phyloP scores from a whole-genome alignment of 1,284 basidiomycete genomes.

The Exobasidium rhododendri region DNA sequence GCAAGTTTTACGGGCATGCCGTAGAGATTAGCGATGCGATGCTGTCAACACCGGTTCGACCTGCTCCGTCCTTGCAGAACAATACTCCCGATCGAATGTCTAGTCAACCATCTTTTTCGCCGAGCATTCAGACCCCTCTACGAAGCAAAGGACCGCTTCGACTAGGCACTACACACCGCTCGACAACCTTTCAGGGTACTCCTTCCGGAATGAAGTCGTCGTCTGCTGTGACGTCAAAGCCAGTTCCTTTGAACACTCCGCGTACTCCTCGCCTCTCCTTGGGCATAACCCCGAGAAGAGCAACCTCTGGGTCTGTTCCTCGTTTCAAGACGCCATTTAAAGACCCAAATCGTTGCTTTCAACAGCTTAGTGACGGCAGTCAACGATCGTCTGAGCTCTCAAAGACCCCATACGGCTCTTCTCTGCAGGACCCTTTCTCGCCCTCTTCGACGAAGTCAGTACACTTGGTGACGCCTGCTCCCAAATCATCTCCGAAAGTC shows the following conservation, averaged over 20 bases:
- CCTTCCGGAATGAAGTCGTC: too few relatives aligned
- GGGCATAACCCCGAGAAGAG: background rate
- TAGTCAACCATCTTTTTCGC: background rate
- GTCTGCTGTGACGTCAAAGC: too few relatives aligned
- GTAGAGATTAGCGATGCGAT: background rate
- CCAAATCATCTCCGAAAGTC: background rate
- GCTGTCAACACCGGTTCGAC: background rate
- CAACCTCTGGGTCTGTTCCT: background rate
- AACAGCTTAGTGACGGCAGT: background rate
- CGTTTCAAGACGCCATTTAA: slow-evolving; percentile 14
- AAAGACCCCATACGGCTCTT: too few relatives aligned
- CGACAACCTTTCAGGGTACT: too few relatives aligned
- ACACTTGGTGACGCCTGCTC: background rate
- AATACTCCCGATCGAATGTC: background rate
- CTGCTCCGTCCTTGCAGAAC: background rate
- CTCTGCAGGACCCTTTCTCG: too few relatives aligned
- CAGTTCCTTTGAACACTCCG: too few relatives aligned
- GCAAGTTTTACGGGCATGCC: too few relatives aligned
- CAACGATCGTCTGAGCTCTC: background rate
- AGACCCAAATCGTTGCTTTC: background rate
- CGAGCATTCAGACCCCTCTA: background rate
- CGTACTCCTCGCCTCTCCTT: background rate
- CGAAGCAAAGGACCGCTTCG: background rate
- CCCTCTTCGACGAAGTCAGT: too few relatives aligned
- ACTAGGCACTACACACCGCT: background rate